Percentiles rank a stretch among this genome's conserved stretches.
phyloP scores from a whole-genome alignment of 805 yeast genomes.

The Peterozyma xylosa region DNA sequence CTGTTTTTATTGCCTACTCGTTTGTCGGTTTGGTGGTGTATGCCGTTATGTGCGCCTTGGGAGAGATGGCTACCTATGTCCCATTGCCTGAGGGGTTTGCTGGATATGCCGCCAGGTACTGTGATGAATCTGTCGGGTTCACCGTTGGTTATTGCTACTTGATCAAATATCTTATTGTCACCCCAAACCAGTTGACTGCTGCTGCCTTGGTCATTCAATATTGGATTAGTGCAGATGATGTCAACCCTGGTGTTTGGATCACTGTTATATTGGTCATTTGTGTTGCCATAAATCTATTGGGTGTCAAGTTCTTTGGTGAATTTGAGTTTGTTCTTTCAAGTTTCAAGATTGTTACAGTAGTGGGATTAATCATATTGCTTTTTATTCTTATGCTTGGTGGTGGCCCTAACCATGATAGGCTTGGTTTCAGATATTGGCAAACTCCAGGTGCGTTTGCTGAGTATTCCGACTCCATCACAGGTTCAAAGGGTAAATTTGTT shows the following conservation, averaged over 20 bases:
- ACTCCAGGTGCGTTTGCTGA: constrained; percentile 34
- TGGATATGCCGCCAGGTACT: constrained; percentile 45
- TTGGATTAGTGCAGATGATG: constrained; percentile 37
- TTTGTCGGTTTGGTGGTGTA: constrained; percentile 67
- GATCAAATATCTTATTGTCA: constrained; percentile 42
- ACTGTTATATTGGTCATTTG: constrained; percentile 35
- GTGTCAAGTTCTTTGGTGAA: constrained; percentile 43
- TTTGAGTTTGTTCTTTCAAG: constrained; percentile 51
- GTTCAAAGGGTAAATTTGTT: constrained; percentile 39
- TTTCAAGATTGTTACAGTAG: constrained; percentile 55
- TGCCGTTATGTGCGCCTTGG: constrained; percentile 51
- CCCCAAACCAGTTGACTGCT: constrained; percentile 53
- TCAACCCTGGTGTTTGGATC: constrained; percentile 50
- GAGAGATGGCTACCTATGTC: constrained; percentile 48
- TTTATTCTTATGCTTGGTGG: constrained; percentile 71
- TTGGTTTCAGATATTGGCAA: constrained; percentile 36
- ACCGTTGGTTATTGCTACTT: constrained; percentile 50
- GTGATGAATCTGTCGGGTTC: constrained; percentile 47
- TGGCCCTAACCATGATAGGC: constrained; percentile 64
- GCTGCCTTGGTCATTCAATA: constrained; percentile 46
- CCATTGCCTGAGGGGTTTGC: constrained; percentile 51
- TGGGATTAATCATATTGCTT: constrained; percentile 59
- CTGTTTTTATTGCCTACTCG: constrained; percentile 55
- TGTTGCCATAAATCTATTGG: constrained; percentile 32
- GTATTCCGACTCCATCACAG: constrained; percentile 27